Evolutionary conservation across 805 yeast genomes (phyloP), one percentile per base, ranked within the genome.

Genomic region (Metschnikowia arizonensis): DNA sequence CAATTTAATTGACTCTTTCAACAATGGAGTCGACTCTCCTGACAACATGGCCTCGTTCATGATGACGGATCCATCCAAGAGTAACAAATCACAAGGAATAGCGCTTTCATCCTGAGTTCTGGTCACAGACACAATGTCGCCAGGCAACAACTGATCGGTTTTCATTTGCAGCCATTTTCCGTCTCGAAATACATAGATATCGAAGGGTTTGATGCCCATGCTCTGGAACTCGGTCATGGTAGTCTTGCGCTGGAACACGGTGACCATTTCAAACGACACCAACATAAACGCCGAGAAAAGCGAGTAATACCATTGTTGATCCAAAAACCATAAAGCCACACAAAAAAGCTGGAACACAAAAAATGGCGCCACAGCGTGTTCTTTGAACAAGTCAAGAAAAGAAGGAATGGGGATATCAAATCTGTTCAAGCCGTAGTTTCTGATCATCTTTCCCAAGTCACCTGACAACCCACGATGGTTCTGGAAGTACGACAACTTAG

Each of bases 41-140:
- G 97, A 88, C 46, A 93, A 81, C 99, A 93, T 93, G 19, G 99
- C 99, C 74, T 93, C 99, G 62, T 93, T 93, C 37, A 93, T 95
- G 61, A 93, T 93, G 54, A 95, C 93, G 15, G 96, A 77, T 42
- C 99, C 99, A 57, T 84, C 90, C 42, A 88, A 65, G 37, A 93
- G 73, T 30, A 93, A 66, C 67, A 93, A 68, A 66, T 93, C 99
- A 72, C 99, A 93, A 14, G 99, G 97, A 44, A 93, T 70, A 1
- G 98, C 96, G 51, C 85, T 78, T 45, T 88, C 98, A 41, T 91
- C 99, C 44, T 75, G 82, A 5, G 97, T 86, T 72, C 99, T 84
- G 7, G 85, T 79, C 38, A 90, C 73, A 8, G 96, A 88, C 15
- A 90, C 91, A 48, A 88, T 65, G 66, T 93, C 99, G 59, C 95